Evolutionary conservation across 768 basidiomycete species (phyloP), one percentile per base, ranked within the genome.

Genomic region (Tulasnella sp.): DNA sequence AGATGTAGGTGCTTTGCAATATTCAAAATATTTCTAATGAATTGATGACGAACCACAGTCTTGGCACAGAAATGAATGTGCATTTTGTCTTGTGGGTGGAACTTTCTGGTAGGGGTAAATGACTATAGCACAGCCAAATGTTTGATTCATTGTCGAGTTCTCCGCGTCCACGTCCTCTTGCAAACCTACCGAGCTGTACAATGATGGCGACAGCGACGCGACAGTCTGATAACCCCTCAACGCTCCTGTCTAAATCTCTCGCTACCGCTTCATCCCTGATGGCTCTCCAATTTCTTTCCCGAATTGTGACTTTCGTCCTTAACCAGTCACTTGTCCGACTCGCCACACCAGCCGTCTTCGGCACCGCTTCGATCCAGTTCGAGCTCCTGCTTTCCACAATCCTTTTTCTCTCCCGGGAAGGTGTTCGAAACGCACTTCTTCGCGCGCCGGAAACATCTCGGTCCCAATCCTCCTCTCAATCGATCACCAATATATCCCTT

Each of bases 311-410:
- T 0, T 99, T 96, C 69, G 68, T 76, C 3, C 77, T 99, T 24
- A 98, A 98, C 71, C 93, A 96, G 70, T 79, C 81, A 0, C 76
- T 97, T 11, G 75, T 97, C 42, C 83, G 91, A 0, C 75, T 92
- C 27, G 84, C 86, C 1, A 83, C 90, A 0, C 92, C 93, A 0
- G 79, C 80, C 31, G 85, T 84, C 12, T 93, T 76, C 58, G 77
- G 94, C 9, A 92, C 88, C 0, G 92, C 90, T 15, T 81, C 91
- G 0, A 87, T 99, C 62, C 93, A 96, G 66, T 92, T 98, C 70
- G 96, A 98, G 68, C 80, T 97, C 25, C 68, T 98, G 24, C 78
- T 88, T 48, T 88, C 85, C 64, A 92, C 92, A 10, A 87, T 93
- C 65, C 75, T 98, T 45, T 97, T 98, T 70, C 76, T 98, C 7